Percentiles rank a stretch among this genome's conserved stretches.
phyloP scores from a whole-genome alignment of 164 flowering plant genomes.

The Stephania japonica region DNA sequence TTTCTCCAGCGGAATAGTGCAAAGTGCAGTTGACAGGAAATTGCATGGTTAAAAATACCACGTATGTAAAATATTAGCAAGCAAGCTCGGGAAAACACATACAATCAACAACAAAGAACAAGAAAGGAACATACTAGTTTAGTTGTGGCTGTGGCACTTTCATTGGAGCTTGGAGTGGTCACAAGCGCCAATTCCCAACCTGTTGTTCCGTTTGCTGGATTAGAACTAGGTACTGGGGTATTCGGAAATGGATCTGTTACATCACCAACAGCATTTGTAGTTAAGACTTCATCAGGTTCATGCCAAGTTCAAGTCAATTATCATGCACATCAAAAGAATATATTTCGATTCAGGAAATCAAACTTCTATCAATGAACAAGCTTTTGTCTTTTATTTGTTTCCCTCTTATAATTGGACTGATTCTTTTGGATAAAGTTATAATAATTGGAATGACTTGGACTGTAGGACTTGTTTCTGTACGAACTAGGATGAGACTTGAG shows the following conservation, averaged over 20 bases:
- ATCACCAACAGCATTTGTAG: constrained; percentile 8
- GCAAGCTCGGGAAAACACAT: background rate
- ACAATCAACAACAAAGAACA: background rate
- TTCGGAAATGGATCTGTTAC: constrained; percentile 40
- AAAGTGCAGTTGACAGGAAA: background rate
- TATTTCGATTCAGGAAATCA: background rate
- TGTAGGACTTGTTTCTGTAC: background rate
- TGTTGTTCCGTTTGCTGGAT: constrained; percentile 44
- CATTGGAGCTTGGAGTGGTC: constrained; percentile 88
- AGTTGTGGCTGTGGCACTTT: constrained; percentile 51
- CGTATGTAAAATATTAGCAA: background rate
- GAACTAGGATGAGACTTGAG: background rate
- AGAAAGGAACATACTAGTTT: constrained; percentile 53
- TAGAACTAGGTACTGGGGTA: constrained; percentile 30
- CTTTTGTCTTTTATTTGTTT: background rate
- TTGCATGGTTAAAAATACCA: background rate
- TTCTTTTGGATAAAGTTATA: no score
- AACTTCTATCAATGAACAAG: background rate
- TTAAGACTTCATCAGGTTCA: background rate
- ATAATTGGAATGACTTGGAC: background rate
- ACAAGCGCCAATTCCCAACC: constrained; percentile 98
- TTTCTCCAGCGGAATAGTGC: background rate
- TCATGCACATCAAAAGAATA: background rate
- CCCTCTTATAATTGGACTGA: background rate
- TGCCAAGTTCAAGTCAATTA: background rate